Base-by-base conservation (phyloP, 1,284 basidiomycete genomes). In the Fomitopsis schrenkii region DNA sequence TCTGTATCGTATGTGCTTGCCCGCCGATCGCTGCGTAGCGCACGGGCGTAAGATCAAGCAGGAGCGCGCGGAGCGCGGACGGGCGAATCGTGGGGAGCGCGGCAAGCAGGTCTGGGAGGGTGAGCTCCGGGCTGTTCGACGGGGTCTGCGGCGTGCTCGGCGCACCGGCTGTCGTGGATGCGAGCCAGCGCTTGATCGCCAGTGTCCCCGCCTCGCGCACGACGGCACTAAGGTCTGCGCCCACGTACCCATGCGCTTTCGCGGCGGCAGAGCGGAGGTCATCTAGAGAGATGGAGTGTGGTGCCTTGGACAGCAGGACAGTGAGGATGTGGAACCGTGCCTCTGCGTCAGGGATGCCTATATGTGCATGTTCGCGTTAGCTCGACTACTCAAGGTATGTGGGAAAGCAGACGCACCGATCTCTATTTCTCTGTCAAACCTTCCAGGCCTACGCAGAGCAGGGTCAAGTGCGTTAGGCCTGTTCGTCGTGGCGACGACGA, bases 401-500 rank as follows among this genome's bases (percentile, higher is more conserved):
- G 14, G 15, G 6, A n/a, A 15, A n/a, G 14, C n/a, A 70, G 14
- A n/a, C 79, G 66, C 64, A 88, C 95, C 97, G 67, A 99, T 96
- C 74, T 99, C 97, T 48, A 99, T 94, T 75, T 99, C 97, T 64
- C 94, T 82, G 74, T 99, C 97, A 69, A 99, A 97, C 64, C 97
- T 81, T 1, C 97, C 97, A 3, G 97, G 97, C 38, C 97, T 80
- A 56, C 97, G 80, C 46, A 99, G 78, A 0, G 97, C 97, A 35
- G 96, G 97, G 75, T 99, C 97, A 62, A 99, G 94, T 5, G 95
- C 93, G 72, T 99, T 98, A 3, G 95, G 97, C 40, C 97, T 82
- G 75, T 99, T 99, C 1, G 97, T 99, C 0, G 97, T 97, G 1
- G 94, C 97, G 63, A 99, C 93, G 22, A 99, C 94, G 3, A 99